Evolutionary conservation across 176 grass and related monocot genomes (phyloP).

Genomic region (Luzula sylvatica): DNA sequence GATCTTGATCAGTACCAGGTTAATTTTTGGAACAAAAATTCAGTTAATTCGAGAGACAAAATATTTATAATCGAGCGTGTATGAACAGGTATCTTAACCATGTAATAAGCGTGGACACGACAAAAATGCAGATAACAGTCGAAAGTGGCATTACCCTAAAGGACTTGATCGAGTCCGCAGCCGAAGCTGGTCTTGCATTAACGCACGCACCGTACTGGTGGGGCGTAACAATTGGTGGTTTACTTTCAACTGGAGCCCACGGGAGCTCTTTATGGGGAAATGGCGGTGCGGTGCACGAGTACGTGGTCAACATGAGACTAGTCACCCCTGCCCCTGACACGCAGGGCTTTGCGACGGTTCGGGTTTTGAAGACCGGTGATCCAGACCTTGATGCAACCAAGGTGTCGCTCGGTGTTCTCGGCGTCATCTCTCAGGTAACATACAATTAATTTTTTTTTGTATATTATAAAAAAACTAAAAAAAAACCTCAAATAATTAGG

Average conservation of each 20-base stretch:
- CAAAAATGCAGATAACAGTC: constrained; percentile 16
- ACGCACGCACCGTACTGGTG: constrained; percentile 62
- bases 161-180: constrained; percentile 24
- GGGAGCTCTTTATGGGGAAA: constrained; percentile 71
- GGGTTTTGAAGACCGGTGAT: constrained; percentile 22
- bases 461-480: neutral
- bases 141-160: constrained; percentile 48
- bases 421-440: constrained; percentile 74
- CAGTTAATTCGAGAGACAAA: too few relatives aligned
- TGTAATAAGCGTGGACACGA: constrained; percentile 22
- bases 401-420: constrained; percentile 79
- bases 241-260: constrained; percentile 61
- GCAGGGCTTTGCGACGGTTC: constrained; percentile 41
- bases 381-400: constrained; percentile 57
- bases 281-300: constrained; percentile 77
- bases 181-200: constrained; percentile 34
- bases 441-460: too few relatives aligned
- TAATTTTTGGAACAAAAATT: too few relatives aligned
- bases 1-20: constrained; percentile 38
- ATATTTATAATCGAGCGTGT: too few relatives aligned
- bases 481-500: neutral
- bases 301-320: constrained; percentile 50
- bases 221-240: constrained; percentile 63
- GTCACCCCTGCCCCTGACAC: constrained; percentile 40
- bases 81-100: constrained; percentile 34